Evolutionary conservation across 1,284 basidiomycete species (phyloP), one percentile per base, ranked within the genome.

Genomic region (Pyrrhoderma noxium): DNA sequence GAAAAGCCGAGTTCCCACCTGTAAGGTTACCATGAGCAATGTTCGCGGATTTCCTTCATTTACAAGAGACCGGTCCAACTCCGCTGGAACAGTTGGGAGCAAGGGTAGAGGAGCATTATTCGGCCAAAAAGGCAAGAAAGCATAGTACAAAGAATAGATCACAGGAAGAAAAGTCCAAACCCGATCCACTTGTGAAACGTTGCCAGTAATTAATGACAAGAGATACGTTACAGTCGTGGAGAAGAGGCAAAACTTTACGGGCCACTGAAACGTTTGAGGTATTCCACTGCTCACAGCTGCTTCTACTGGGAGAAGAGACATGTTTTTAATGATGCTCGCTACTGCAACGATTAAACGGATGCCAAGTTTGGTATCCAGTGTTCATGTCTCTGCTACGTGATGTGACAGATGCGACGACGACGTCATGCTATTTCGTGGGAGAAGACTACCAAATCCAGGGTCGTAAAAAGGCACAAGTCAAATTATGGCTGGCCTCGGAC

Each of bases 101-200:
- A 82, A 61, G 16, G 70, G 69, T 54, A 71, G 71, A 1, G 63
- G 62, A 44, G 74, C 71, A 27, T 63, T 37, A 11, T 42, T 66
- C 0, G 83, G 79, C 76, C 82, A 83, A 9, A 85, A 65, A 0
- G 87, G 86, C 3, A 87, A 62, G 14, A 89, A 65, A 0, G 85
- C 82, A 60, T 82, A 88, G 60, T 90, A 85, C 0, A 77, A 77
- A 0, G 83, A 79, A 64, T 92, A 93, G 18, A 92, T 72, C 5
- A 84, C 76, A 0, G 93, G 92, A 47, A 91, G 67, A 62, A 93
- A 81, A 0, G 85, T 86, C 85, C 85, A 90, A 16, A 75, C 58
- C 13, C 76, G 66, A 60, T 92, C 89, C 25, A 94, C 90, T 67
- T 93, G 90, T 5, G 85, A 89, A 44, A 90, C 86, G 61, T 94